Conservation (phyloP, 768 basidiomycete species). For the Coprinopsis sp. region DNA sequence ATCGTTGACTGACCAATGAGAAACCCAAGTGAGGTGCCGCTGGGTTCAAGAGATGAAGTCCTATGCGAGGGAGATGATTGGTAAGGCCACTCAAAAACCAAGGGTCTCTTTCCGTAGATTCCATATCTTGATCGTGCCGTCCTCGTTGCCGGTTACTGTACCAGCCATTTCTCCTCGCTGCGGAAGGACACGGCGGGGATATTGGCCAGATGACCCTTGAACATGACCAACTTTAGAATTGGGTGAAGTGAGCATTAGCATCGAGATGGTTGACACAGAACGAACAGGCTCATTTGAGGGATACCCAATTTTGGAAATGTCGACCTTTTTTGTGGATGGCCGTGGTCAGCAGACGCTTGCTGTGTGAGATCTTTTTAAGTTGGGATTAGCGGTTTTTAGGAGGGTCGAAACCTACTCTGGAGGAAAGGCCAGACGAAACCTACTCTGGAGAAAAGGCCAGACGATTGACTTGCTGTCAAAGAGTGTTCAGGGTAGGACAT, state of each 20-base stretch:
- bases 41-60: constrained; percentile 76
- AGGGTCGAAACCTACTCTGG: constrained; percentile 51
- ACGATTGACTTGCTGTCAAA: constrained; percentile 90
- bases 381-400: constrained; percentile 9
- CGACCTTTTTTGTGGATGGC: constrained; percentile 95
- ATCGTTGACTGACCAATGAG: constrained; percentile 70
- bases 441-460: constrained; percentile 96
- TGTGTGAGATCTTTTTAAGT: constrained; percentile 35
- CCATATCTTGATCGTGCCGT: constrained; percentile 98
- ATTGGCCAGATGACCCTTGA: constrained; percentile 91
- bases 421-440: no score
- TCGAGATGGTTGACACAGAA: constrained; percentile 11
- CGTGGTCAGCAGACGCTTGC: constrained; percentile 90
- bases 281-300: constrained; percentile 48
- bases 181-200: constrained; percentile 94
- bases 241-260: constrained; percentile 11
- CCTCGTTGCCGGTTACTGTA: constrained; percentile 95
- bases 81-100: background rate
- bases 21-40: constrained; percentile 13
- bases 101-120: constrained; percentile 73
- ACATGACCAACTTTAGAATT: constrained; percentile 63
- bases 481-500: constrained; percentile 5
- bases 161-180: constrained; percentile 96
- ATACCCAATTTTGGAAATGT: constrained; percentile 83
- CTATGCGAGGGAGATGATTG: constrained; percentile 29